Percentiles rank a stretch among this genome's conserved stretches.
phyloP scores from a whole-genome alignment of 2,329 filamentous ascomycete genomes.

The Elsinoe batatas region DNA sequence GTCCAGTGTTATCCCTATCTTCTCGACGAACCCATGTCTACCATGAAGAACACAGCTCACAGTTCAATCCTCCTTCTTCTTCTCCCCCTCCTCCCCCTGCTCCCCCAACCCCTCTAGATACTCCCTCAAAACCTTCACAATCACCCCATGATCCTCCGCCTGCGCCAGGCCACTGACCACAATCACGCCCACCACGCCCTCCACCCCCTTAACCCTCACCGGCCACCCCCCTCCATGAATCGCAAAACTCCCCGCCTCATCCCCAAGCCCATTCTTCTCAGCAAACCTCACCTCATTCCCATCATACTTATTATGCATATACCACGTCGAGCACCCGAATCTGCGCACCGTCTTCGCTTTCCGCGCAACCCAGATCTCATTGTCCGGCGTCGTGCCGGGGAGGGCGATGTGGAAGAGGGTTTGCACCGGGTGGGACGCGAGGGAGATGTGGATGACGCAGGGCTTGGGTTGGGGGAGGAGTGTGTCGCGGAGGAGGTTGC shows the following conservation, averaged over 20 bases:
- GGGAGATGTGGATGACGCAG: constrained; percentile 53
- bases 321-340: constrained; percentile 62
- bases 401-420: constrained; percentile 60
- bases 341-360: constrained; percentile 64
- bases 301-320: constrained; percentile 56
- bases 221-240: constrained; percentile 72
- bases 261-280: constrained; percentile 53
- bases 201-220: constrained; percentile 60
- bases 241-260: constrained; percentile 52
- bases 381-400: constrained; percentile 57
- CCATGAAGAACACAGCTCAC: too few species aligned
- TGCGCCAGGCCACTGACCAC: constrained; percentile 69
- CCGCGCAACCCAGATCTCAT: constrained; percentile 46
- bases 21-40: neutral
- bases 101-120: constrained; percentile 29
- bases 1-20: neutral
- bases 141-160: constrained; percentile 65
- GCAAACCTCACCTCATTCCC: constrained; percentile 57
- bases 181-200: constrained; percentile 65
- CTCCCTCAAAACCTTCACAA: constrained; percentile 58
- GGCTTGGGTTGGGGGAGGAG: constrained; percentile 47
- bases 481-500: constrained; percentile 53
- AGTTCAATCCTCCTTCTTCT: constrained; percentile 28
- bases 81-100: constrained; percentile 24
- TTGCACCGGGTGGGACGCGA: constrained; percentile 45